These are phyloP conservation scores for Spirogloea muscicola DNA, from an alignment of 139 green algal genomes.

Conservation along the genomic window DNA sequence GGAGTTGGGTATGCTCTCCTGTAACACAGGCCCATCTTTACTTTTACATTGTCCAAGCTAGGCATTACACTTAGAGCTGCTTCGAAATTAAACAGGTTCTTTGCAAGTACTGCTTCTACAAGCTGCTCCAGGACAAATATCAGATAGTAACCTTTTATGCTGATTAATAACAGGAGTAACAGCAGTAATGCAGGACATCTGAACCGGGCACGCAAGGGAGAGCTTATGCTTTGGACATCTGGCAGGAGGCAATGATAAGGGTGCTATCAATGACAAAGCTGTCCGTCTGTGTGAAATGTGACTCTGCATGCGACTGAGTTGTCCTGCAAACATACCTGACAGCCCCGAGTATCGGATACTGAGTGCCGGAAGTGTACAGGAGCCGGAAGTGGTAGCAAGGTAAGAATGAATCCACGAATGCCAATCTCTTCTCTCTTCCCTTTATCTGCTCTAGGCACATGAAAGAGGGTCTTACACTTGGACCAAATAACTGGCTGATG, in stretches of 20 bases:
- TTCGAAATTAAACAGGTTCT: too few species aligned
- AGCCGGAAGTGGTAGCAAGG: conserved; percentile 53
- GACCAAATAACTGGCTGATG: not conserved
- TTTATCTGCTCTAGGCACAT: conserved; percentile 13
- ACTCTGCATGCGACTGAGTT: too few species aligned
- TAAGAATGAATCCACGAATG: conserved; percentile 47
- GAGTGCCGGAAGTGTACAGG: conserved; percentile 48
- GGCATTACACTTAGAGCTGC: not conserved
- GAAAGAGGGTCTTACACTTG: not conserved
- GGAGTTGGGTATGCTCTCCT: conserved; percentile 12
- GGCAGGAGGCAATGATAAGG: too few species aligned
- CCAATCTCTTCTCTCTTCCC: conserved; percentile 44
- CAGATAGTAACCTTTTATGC: not conserved
- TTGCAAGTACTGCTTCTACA: too few species aligned
- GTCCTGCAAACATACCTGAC: conserved; percentile 37
- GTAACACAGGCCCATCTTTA: not conserved
- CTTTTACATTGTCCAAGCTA: not conserved
- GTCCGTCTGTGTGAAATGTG: too few species aligned
- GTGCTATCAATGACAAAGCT: too few species aligned
- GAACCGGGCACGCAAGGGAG: not conserved
- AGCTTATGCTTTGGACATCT: too few species aligned
- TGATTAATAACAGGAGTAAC: not conserved
- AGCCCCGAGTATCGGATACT: conserved; percentile 48
- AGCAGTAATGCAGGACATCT: not conserved
- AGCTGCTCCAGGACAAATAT: too few species aligned